These are phyloP conservation scores for Lentinula sp. DNA, from an alignment of 768 basidiomycete genomes.

Conservation along the genomic window DNA sequence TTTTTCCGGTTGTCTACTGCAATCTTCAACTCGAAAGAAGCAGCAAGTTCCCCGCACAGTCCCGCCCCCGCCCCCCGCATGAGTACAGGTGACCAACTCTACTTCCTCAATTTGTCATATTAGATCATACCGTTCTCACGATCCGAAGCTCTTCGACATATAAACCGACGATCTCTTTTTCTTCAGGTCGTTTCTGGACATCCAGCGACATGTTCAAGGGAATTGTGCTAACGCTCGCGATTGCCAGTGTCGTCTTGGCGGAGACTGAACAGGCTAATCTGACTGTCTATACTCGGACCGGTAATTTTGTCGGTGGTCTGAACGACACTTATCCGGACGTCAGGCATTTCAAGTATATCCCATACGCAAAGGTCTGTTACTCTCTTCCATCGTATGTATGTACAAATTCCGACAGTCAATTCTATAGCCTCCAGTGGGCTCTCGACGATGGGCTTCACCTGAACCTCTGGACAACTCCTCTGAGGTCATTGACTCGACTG, in stretches of 20 bases:
- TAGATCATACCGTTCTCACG: no score
- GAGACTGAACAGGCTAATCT: neutral
- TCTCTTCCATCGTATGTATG: neutral
- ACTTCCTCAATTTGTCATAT: no score
- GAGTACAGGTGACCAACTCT: no score
- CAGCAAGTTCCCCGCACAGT: no score
- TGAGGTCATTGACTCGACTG: neutral
- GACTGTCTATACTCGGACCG: conserved; percentile 5
- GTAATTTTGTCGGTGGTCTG: conserved; percentile 1
- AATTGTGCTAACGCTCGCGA: neutral
- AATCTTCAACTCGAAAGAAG: no score
- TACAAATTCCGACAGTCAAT: neutral
- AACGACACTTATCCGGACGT: conserved; percentile 8
- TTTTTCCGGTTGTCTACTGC: no score
- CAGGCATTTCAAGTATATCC: conserved; percentile 9
- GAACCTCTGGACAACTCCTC: neutral
- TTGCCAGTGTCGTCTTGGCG: neutral
- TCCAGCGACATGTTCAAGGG: neutral
- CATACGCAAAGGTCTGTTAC: conserved; percentile 3
- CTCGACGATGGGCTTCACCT: conserved; percentile 9
- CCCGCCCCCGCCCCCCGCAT: no score
- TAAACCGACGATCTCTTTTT: no score
- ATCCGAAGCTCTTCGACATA: no score
- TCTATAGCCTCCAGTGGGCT: conserved; percentile 8
- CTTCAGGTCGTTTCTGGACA: no score